These are phyloP conservation scores for Phytopythium boreale DNA, from an alignment of 352 stramenopile species.

Conservation along the genomic window DNA sequence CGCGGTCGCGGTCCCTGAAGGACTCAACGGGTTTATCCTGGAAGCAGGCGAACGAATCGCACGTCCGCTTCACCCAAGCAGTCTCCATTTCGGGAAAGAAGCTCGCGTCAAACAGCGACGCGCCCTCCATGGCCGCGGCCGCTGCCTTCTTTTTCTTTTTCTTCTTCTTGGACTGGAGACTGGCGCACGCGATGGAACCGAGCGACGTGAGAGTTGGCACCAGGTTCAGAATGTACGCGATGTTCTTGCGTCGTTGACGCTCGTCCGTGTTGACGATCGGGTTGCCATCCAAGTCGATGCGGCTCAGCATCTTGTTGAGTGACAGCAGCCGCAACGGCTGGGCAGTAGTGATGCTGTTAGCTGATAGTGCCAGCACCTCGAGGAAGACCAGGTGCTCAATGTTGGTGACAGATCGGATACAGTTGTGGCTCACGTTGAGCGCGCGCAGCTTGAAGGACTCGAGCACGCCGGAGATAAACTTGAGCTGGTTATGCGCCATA, in stretches of 20 bases:
- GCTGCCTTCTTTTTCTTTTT: constrained; percentile 43
- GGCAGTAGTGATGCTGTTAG: constrained; percentile 46
- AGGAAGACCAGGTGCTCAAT: constrained; percentile 64
- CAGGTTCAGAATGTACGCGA: constrained; percentile 77
- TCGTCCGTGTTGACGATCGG: constrained; percentile 64
- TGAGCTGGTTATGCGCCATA: constrained; percentile 55
- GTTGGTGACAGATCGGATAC: constrained; percentile 64
- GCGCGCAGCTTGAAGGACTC: constrained; percentile 60
- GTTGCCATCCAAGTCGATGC: constrained; percentile 78
- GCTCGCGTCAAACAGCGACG: constrained; percentile 47
- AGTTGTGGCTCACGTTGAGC: constrained; percentile 55
- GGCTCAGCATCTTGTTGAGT: constrained; percentile 64
- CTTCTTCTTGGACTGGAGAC: constrained; percentile 53
- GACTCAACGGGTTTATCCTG: constrained; percentile 29
- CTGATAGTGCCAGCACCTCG: constrained; percentile 48
- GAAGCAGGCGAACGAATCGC: constrained; percentile 46
- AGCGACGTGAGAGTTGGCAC: constrained; percentile 59
- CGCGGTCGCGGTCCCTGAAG: constrained; percentile 19
- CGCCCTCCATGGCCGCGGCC: constrained; percentile 8
- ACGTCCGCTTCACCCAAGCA: constrained; percentile 56
- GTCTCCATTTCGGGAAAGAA: constrained; percentile 27
- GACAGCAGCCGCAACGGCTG: constrained; percentile 64
- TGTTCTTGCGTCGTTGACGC: constrained; percentile 59
- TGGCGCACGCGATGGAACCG: constrained; percentile 46
- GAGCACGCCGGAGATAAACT: constrained; percentile 44